Evolutionary conservation across 2,329 filamentous ascomycete species (phyloP), one percentile per base, ranked within the genome.

Genomic region (Pleurostoma richardsiae): DNA sequence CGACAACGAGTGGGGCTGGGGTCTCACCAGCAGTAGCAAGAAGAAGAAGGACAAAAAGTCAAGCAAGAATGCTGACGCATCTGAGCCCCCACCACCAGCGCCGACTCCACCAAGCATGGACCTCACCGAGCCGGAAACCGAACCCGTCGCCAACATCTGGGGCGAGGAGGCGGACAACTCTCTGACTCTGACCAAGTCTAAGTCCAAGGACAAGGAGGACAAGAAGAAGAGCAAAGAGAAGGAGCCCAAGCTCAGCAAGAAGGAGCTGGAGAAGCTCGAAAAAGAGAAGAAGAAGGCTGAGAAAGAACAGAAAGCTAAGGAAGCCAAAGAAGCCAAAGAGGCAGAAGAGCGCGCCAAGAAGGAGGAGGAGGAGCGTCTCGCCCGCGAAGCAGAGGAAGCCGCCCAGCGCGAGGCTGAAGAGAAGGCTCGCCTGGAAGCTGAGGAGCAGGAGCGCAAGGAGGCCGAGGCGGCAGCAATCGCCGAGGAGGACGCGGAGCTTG

Each of bases 31-130:
- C 48, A 61, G 65, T 47, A 71, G 72, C 53, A 71, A 69, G 54
- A 70, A 72, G 55, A 72, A 70, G 46, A 69, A 71, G 57, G 72
- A 72, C 53, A 56, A 58, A 49, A 63, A 65, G 56, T 55, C 59
- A 49, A 53, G 54, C 46, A 65, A 64, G 53, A 59, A 65, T 40
- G 56, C 63, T 59, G 64, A 70, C 48, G 64, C 61, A 55, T 55
- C 42, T 39, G 60, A 73, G 48, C 65, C 67, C 46, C 70, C 71
- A 51, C 71, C 74, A 50, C 73, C 70, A 54, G 69, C 67, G 44
- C 73, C 75, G 39, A 74, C 71, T 39, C 71, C 74, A 50, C 74
- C 72, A 33, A 63, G 63, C 45, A 61, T 74, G 57, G 68, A 78
- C 49, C 57, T 73, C 60, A 66, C 68, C 57, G 69, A 75, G 53